phyloP scores from a whole-genome alignment of 306 rosid genomes.

The Castanea sativa region DNA sequence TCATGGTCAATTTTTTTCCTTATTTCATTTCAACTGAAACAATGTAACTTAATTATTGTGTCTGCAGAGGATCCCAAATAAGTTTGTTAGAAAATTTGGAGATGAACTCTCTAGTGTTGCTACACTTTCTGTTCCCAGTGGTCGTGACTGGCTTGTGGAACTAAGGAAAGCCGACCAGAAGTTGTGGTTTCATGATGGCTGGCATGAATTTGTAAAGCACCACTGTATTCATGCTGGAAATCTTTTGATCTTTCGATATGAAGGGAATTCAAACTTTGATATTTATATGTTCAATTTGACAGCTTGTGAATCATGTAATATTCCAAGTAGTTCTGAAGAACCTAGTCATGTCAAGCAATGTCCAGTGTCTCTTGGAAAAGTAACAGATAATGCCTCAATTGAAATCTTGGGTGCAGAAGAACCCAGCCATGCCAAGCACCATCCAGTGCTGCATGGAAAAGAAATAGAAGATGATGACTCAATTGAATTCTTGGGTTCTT shows the following conservation, averaged over 20 bases:
- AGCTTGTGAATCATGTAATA: constrained; percentile 2
- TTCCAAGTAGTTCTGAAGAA: no score
- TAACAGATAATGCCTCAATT: no score
- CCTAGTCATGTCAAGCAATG: not conserved
- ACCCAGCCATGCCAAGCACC: no score
- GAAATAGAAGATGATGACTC: not conserved
- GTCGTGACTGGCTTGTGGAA: not conserved
- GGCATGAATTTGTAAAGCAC: constrained; percentile 13
- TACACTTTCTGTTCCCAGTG: not conserved
- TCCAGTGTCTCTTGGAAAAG: not conserved
- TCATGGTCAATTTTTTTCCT: constrained; percentile 1
- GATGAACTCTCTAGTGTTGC: not conserved
- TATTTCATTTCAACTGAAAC: not conserved
- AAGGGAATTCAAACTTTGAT: constrained; percentile 3
- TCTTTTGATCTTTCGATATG: constrained; percentile 17
- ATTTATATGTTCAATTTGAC: constrained; percentile 12
- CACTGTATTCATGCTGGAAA: constrained; percentile 8
- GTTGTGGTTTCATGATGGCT: constrained; percentile 9
- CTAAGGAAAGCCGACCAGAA: not conserved
- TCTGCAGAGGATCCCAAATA: constrained; percentile 6
- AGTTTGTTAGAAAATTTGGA: constrained; percentile 5
- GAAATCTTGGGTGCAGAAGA: no score
- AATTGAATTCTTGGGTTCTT: not conserved
- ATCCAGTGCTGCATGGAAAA: not conserved
- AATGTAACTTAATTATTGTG: not conserved